Evolutionary conservation across 331 rosid genomes (phyloP).

Genomic region (Stylosanthes scabra): DNA sequence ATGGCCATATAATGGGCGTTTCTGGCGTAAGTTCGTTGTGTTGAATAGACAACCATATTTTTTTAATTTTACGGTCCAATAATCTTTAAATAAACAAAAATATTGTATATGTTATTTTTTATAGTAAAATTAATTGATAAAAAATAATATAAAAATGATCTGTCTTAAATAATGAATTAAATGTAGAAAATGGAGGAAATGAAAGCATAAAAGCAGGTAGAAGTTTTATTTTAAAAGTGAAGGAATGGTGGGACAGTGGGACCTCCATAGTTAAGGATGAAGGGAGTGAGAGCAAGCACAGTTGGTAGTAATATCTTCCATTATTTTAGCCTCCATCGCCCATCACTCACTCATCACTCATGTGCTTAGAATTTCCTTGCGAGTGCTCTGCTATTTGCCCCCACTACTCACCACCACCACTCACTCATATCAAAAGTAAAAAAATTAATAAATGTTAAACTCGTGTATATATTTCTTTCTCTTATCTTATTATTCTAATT

Average conservation of each 20-base stretch:
- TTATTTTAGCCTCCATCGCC: background rate
- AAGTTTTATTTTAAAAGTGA: constrained; percentile 48
- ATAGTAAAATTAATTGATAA: too few relatives aligned
- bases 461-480: background rate
- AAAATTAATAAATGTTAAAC: background rate
- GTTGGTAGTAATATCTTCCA: background rate
- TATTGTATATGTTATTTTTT: too few relatives aligned
- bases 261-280: constrained; percentile 36
- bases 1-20: background rate
- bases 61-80: constrained; percentile 45
- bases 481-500: too few relatives aligned
- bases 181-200: constrained; percentile 39
- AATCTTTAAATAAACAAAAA: too few relatives aligned
- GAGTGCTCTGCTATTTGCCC: background rate
- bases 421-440: background rate
- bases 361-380: background rate
- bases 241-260: constrained; percentile 65
- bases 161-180: background rate
- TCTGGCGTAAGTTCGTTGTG: constrained; percentile 42
- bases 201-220: constrained; percentile 27
- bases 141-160: too few relatives aligned
- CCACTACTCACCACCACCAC: background rate
- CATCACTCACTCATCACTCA: too few relatives aligned
- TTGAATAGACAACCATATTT: constrained; percentile 36
- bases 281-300: constrained; percentile 12